Conservation (phyloP, 139 green algal species). For the Asterochloris erici region DNA sequence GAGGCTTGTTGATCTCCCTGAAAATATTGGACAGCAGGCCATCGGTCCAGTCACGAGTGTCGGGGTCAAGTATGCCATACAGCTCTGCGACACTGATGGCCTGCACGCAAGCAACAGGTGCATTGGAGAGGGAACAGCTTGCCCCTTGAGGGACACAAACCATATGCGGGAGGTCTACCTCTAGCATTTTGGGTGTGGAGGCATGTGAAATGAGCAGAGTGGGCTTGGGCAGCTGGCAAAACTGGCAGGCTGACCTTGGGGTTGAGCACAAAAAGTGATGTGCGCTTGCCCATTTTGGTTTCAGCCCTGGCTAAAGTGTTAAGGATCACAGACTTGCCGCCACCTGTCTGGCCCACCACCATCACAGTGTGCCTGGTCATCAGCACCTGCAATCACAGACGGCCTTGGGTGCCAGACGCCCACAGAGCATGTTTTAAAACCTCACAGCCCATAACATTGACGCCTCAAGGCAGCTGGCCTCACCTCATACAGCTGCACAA, state of each 20-base stretch:
- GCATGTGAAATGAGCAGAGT: too few relatives aligned
- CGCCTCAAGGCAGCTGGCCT: background rate
- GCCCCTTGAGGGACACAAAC: too few relatives aligned
- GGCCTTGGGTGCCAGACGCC: background rate
- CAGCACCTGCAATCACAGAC: constrained; percentile 25
- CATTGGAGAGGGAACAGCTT: too few relatives aligned
- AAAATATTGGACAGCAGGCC: constrained; percentile 72
- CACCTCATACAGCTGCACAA: constrained; percentile 85
- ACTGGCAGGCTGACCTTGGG: constrained; percentile 48
- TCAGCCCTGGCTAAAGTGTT: constrained; percentile 71
- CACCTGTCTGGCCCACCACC: constrained; percentile 81
- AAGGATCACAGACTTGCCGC: constrained; percentile 87
- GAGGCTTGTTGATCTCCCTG: constrained; percentile 69
- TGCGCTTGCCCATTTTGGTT: constrained; percentile 76
- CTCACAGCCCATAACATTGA: background rate
- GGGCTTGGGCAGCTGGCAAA: too few relatives aligned
- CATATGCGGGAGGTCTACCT: too few relatives aligned
- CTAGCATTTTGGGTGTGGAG: too few relatives aligned
- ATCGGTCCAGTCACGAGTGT: constrained; percentile 84
- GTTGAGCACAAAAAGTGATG: constrained; percentile 74
- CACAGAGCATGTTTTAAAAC: background rate
- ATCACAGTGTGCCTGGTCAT: constrained; percentile 85
- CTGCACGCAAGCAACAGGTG: constrained; percentile 20
- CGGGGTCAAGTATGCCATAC: constrained; percentile 77
- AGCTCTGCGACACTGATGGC: constrained; percentile 64